Conservation (phyloP, 352 stramenopile species). For the Phytopythium delawarense region DNA sequence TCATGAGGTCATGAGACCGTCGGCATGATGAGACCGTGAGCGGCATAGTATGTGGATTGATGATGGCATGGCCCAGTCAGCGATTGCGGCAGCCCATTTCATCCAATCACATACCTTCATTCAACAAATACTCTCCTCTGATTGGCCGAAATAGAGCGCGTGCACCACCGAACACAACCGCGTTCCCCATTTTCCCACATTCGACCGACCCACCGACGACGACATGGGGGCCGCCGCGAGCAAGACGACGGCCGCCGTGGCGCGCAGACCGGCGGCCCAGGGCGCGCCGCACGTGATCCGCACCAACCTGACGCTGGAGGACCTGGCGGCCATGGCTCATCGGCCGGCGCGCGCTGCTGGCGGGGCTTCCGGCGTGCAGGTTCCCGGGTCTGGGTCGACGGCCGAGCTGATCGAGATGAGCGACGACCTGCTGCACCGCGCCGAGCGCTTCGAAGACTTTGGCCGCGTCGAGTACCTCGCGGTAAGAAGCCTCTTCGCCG, state of each 20-base stretch:
- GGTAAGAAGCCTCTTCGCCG: slow-evolving; percentile 5
- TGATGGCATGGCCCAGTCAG: too few relatives aligned
- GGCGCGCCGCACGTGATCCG: slow-evolving; percentile 22
- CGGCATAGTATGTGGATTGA: too few relatives aligned
- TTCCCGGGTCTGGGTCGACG: slow-evolving; percentile 4
- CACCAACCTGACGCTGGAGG: slow-evolving; percentile 36
- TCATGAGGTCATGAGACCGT: too few relatives aligned
- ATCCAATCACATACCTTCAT: background rate
- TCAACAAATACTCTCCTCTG: background rate
- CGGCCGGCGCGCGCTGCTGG: background rate
- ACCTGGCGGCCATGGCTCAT: slow-evolving; percentile 22
- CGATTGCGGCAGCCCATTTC: background rate
- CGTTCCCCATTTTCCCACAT: background rate
- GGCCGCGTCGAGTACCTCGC: slow-evolving; percentile 45
- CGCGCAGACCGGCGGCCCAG: slow-evolving; percentile 11
- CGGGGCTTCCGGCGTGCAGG: slow-evolving; percentile 14
- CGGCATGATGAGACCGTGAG: too few relatives aligned
- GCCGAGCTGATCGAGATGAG: slow-evolving; percentile 59
- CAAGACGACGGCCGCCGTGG: slow-evolving; percentile 15
- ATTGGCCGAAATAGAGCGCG: background rate
- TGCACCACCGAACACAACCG: background rate
- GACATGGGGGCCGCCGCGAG: slow-evolving; percentile 29
- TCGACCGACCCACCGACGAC: background rate
- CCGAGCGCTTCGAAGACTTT: slow-evolving; percentile 50
- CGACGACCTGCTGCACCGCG: slow-evolving; percentile 35